A percentile compares a stretch with the other conserved stretches of the same genome.
Evolutionary conservation across 78 protist species (phyloP).

Genomic region (Capsaspora owczarzaki): DNA sequence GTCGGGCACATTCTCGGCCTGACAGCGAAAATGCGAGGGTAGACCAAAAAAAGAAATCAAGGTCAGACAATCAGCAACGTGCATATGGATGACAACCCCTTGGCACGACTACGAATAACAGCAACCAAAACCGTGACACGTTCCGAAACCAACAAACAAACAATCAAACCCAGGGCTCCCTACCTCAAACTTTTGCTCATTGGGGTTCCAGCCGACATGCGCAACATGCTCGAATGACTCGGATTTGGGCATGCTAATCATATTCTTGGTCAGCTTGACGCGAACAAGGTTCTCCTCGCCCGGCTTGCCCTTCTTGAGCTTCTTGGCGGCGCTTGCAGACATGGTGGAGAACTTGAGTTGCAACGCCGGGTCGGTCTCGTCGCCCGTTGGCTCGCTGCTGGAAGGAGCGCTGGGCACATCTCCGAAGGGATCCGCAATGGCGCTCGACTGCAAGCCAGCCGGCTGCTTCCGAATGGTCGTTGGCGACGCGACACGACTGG

Average conservation of each 20-base stretch:
- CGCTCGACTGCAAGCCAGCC: not conserved
- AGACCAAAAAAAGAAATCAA: no score
- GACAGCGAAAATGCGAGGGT: no score
- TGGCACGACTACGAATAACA: no score
- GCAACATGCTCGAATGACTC: not conserved
- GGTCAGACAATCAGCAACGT: no score
- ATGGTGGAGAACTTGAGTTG: not conserved
- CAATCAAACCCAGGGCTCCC: not conserved
- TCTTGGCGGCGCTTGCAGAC: no score
- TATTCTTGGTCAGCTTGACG: not conserved
- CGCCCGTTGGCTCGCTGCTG: not conserved
- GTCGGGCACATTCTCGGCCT: no score
- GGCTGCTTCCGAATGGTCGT: not conserved
- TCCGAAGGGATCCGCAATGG: not conserved
- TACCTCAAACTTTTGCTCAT: no score
- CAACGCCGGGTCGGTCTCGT: not conserved
- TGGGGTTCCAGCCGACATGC: no score
- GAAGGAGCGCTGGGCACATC: not conserved
- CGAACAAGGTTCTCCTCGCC: not conserved
- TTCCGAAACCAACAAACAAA: no score
- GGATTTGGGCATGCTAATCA: not conserved
- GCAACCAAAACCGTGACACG: no score
- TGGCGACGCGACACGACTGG: not conserved
- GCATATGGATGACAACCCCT: no score
- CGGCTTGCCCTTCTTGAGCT: not conserved